These are phyloP conservation scores for Trichophyton simii DNA, from an alignment of 2,329 filamentous ascomycete genomes.

Conservation along the genomic window DNA sequence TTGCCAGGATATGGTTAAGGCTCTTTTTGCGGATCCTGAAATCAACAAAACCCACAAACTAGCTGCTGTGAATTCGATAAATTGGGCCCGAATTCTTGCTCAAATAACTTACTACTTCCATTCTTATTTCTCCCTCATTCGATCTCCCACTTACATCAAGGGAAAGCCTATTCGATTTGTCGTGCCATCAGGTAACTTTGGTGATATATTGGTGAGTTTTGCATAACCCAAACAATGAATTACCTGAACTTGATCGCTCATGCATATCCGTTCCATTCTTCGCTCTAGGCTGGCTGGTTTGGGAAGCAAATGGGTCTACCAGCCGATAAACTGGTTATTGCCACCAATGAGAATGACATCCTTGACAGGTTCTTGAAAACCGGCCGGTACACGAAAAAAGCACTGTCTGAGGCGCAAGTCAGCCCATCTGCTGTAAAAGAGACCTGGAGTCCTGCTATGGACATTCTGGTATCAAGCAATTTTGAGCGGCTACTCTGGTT, in stretches of 20 bases:
- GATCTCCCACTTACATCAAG: constrained; percentile 47
- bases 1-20: constrained; percentile 93
- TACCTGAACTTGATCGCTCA: not conserved
- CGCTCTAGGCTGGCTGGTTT: constrained; percentile 56
- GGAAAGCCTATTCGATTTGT: constrained; percentile 59
- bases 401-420: constrained; percentile 18
- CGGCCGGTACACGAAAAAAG: constrained; percentile 74
- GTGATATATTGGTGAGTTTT: constrained; percentile 56
- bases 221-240: not conserved
- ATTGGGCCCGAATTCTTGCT: constrained; percentile 86
- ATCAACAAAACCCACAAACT: constrained; percentile 74
- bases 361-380: constrained; percentile 89
- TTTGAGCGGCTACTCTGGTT: constrained; percentile 95
- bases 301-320: constrained; percentile 82
- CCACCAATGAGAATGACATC: constrained; percentile 97
- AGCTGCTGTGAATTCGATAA: constrained; percentile 92
- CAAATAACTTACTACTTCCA: constrained; percentile 97
- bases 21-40: constrained; percentile 72
- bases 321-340: constrained; percentile 74
- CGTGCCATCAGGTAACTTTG: constrained; percentile 92
- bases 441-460: constrained; percentile 91
- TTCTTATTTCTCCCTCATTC: constrained; percentile 71
- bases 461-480: constrained; percentile 91
- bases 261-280: not conserved
- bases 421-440: constrained; percentile 61